Base-by-base conservation (phyloP, 495 filamentous ascomycete species). In the Daldinia grandis region DNA sequence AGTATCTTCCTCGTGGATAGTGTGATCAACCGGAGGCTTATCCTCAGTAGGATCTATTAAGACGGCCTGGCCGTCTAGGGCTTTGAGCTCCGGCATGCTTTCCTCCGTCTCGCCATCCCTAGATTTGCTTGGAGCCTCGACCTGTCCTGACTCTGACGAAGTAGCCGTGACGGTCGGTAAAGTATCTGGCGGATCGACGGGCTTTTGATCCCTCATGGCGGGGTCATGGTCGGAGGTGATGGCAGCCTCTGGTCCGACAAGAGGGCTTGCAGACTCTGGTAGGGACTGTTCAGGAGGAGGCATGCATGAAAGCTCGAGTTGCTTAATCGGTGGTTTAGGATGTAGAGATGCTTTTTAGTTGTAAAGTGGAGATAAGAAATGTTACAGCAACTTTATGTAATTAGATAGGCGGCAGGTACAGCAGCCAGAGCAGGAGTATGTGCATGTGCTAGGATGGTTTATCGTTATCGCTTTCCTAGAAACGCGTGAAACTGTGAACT, bases 141-240 rank as follows among this genome's bases (percentile, higher is more conserved):
- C 54, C 21, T 31, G 44, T 15, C 58, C 64, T 28, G 42, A 37
- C 55, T 68, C 57, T 3, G 62, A 49, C 5, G 68, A 28, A 47
- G 69, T 53, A 42, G 66, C 40, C 44, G 60, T 24, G 47, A 54
- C 42, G 37, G 68, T 72, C 35, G 73, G 73, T 50, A 68, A 68
- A 40, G 70, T 54, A 64, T 71, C 47, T 60, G 44, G 66, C 24
- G 30, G 57, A 50, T 63, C 54, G 27, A 40, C 58, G 58, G 63
- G 58, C 70, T 77, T 75, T 38, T 62, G 68, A 59, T 64, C 44
- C 44, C 70, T 77, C 75, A 77, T 77, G 69, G 73, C 70, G 75
- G 75, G 65, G 68, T 76, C 75, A 77, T 77, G 70, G 59, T 74
- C 63, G 62, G 62, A 69, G 35, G 64, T 21, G 42, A 68, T 58